Evolutionary conservation across 1,284 basidiomycete genomes (phyloP), one percentile per base, ranked within the genome.

Genomic region (Tremellales sp.): DNA sequence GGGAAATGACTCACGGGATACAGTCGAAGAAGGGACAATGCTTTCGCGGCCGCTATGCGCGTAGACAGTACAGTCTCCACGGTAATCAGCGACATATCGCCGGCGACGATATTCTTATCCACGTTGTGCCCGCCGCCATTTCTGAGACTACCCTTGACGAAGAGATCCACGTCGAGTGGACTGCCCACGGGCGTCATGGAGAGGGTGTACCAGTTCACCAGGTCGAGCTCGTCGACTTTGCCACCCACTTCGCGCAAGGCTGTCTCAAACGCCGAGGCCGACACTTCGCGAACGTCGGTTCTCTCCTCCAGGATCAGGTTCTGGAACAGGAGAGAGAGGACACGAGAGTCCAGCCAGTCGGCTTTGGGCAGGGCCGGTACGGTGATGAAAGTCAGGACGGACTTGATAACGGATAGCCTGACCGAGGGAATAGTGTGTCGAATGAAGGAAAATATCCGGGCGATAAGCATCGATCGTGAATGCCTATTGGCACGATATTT

Each of bases 351-450:
- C 55, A 95, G 80, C 95, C 95, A 98, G 50, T 84, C 83, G 21
- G 36, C 47, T 54, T 80, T 79, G 3, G 78, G 80, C 27, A 97
- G 78, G 1, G 83, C 80, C 6, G 94, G 71, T 1, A 85, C 83
- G 13, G 78, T 77, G 76, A 97, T 84, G 71, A 98, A 93, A 4
- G 87, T 86, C 41, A 84, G 79, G 5, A 98, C 76, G 0, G 92
- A 93, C 52, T 90, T 85, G 47, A 94, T 87, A 5, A 98, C 93
- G 5, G 95, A 86, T 8, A 94, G 78, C 16, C 95, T 89, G 43
- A 99, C 95, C 54, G 85, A 86, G 1, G 87, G 75, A 63, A 99
- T 98, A 0, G 94, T 95, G 72, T 99, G 95, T 10, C 95, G 86
- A 76, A 98, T 94, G 78, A 95, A 98, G 3, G 93, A 89, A 72